Evolutionary conservation across 2,329 filamentous ascomycete species (phyloP).

Genomic region (Venturia asperata): DNA sequence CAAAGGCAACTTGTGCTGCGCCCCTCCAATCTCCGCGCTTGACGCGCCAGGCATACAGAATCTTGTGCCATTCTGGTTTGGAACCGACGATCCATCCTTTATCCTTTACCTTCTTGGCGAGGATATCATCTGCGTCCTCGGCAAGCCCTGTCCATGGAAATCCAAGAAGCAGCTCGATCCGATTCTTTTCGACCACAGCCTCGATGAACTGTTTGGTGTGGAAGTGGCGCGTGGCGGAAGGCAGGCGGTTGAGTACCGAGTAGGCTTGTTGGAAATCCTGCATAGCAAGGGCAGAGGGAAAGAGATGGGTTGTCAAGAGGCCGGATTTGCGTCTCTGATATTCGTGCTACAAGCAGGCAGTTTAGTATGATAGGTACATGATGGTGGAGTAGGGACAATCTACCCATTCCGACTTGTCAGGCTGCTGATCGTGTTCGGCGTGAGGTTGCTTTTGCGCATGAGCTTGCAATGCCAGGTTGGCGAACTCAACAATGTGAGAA

Average conservation of each 20-base stretch:
- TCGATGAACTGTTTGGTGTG: conserved; percentile 30
- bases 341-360: not conserved
- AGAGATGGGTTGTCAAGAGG: conserved; percentile 68
- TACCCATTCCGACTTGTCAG: conserved; percentile 2
- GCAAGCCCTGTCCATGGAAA: conserved; percentile 74
- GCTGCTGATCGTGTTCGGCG: not conserved
- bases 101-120: conserved; percentile 50
- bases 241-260: conserved; percentile 57
- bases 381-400: not conserved
- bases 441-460: conserved; percentile 7
- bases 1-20: conserved; percentile 51
- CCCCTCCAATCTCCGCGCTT: conserved; percentile 81
- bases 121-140: conserved; percentile 69
- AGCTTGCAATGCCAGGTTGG: conserved; percentile 55
- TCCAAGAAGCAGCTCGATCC: conserved; percentile 47
- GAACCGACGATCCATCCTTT: conserved; percentile 55
- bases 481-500: conserved; percentile 78
- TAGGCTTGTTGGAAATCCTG: conserved; percentile 79
- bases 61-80: conserved; percentile 69
- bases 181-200: conserved; percentile 50
- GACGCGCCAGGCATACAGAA: conserved; percentile 87
- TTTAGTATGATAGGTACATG: not conserved
- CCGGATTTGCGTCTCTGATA: conserved; percentile 42
- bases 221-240: conserved; percentile 23
- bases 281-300: conserved; percentile 71